A percentile compares a stretch with the other conserved stretches of the same genome.
phyloP scores from a whole-genome alignment of 169 alveolate species.

The Neospora caninum region DNA sequence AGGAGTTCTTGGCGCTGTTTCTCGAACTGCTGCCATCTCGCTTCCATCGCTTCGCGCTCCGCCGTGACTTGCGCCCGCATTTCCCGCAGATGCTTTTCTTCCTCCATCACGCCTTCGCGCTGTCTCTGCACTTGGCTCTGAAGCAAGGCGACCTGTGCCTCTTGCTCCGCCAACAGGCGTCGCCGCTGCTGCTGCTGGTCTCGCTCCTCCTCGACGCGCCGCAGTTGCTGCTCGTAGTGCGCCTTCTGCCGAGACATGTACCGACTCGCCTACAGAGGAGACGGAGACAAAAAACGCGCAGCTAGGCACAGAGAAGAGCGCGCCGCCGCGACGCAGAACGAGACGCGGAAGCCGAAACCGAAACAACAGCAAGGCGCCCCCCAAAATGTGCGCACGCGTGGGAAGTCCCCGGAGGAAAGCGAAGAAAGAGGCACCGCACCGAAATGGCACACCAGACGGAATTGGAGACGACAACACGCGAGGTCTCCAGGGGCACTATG shows the following conservation, averaged over 20 bases:
- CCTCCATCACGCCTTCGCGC: conserved; percentile 40
- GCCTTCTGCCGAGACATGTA: conserved; percentile 38
- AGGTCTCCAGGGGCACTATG: no score
- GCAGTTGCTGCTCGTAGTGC: conserved; percentile 31
- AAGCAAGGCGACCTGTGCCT: background rate
- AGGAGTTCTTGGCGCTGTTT: background rate
- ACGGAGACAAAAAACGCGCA: background rate
- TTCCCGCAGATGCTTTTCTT: conserved; percentile 26
- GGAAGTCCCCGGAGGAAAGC: no score
- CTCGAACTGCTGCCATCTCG: conserved; percentile 30
- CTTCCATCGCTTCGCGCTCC: conserved; percentile 4
- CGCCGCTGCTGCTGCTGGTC: conserved; percentile 18
- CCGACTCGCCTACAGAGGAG: conserved; percentile 16
- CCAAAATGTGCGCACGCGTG: no score
- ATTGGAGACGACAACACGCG: no score
- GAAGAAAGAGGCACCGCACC: no score
- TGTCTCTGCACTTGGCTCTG: conserved; percentile 33
- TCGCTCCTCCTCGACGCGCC: conserved; percentile 39
- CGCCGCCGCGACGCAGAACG: no score
- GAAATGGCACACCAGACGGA: no score
- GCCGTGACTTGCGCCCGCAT: background rate
- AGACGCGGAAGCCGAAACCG: no score
- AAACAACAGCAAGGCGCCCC: no score
- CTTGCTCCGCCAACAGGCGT: conserved; percentile 2
- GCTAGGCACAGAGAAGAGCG: no score